Conservation (phyloP, 805 yeast genomes). For the Yarrowia yakushimensis region DNA sequence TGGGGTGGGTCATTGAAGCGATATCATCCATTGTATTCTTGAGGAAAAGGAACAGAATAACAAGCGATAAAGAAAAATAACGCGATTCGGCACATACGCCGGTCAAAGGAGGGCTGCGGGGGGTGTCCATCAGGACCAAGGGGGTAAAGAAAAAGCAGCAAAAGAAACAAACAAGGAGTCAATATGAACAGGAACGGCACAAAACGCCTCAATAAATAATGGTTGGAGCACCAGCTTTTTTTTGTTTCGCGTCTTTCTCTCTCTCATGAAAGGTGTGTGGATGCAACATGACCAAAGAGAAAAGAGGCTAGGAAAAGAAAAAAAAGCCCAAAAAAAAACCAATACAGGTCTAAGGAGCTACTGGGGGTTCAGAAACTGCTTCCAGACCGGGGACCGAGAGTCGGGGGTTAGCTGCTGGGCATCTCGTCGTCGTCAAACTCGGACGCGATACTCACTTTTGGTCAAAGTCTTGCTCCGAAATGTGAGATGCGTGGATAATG, state of each 20-base stretch:
- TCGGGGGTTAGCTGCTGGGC: background rate
- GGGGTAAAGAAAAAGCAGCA: background rate
- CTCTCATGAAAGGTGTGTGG: background rate
- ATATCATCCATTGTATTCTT: constrained; percentile 20
- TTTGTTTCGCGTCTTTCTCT: too few species aligned
- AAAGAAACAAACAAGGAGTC: background rate
- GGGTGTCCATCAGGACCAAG: constrained; percentile 9
- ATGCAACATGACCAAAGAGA: background rate
- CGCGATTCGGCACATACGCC: constrained; percentile 13
- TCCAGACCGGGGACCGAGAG: background rate
- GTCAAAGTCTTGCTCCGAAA: background rate
- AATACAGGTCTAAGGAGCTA: background rate
- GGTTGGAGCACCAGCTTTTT: background rate
- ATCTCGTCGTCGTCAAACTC: background rate
- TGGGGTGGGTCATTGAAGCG: constrained; percentile 18
- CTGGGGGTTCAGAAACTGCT: background rate
- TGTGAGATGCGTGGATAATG: constrained; percentile 33
- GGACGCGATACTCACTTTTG: constrained; percentile 1
- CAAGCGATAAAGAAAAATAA: constrained; percentile 23
- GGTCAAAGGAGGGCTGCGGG: background rate
- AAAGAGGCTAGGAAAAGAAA: background rate
- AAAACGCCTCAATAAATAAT: constrained; percentile 10
- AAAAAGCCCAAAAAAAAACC: background rate
- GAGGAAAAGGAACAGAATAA: constrained; percentile 14
- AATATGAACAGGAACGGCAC: constrained; percentile 22